Percentiles rank a stretch among this genome's conserved stretches.
Evolutionary conservation across 257 asterid genomes (phyloP).

Genomic region (Penstemon barbatus): DNA sequence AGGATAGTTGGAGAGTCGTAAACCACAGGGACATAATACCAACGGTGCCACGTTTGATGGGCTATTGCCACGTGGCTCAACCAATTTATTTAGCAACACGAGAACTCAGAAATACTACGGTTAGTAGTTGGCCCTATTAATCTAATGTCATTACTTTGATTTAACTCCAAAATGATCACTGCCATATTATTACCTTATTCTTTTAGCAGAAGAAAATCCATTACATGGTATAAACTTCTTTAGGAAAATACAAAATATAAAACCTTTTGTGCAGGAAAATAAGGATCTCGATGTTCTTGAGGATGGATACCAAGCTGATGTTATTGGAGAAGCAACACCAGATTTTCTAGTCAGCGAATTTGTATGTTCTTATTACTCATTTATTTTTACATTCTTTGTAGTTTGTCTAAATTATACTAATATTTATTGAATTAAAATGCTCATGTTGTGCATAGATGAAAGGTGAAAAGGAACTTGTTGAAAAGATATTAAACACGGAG

Average conservation of each 20-base stretch:
- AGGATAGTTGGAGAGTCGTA: constrained; percentile 93
- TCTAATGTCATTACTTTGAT: not conserved
- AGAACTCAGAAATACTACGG: constrained; percentile 46
- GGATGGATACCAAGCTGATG: constrained; percentile 83
- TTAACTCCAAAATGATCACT: not conserved
- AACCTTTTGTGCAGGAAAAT: constrained; percentile 53
- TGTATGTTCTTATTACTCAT: constrained; percentile 46
- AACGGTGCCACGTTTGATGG: constrained; percentile 97
- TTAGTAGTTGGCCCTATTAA: constrained; percentile 31
- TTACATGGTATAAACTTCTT: not conserved
- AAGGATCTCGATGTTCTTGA: constrained; percentile 52
- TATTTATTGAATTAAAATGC: not conserved
- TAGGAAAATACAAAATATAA: not conserved
- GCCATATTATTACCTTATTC: not conserved
- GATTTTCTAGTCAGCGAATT: constrained; percentile 92
- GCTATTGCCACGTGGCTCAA: constrained; percentile 97
- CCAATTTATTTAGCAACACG: constrained; percentile 83
- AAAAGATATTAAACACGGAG: constrained; percentile 90
- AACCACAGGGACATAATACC: constrained; percentile 98
- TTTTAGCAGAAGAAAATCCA: not conserved
- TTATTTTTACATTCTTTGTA: constrained; percentile 1
- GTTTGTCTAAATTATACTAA: not conserved
- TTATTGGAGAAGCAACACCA: constrained; percentile 93
- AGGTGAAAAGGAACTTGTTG: constrained; percentile 90
- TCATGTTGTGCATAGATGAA: constrained; percentile 57